phyloP scores from a whole-genome alignment of 495 filamentous ascomycete species.

The Penicillium egyptiacum region DNA sequence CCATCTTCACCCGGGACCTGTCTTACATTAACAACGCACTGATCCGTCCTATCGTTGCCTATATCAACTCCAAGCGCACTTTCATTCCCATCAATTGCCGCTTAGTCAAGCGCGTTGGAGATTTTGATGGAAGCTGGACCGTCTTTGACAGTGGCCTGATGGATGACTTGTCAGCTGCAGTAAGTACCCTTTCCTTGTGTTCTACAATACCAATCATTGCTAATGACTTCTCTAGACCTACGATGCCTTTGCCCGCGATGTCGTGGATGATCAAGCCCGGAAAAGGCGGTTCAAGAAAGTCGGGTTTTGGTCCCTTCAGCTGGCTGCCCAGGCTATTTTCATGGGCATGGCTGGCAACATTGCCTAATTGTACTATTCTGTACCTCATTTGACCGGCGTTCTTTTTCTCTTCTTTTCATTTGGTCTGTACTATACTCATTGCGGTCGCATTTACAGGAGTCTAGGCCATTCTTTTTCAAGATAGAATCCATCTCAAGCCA shows the following conservation, averaged over 20 bases:
- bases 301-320: conserved; percentile 88
- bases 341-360: conserved; percentile 91
- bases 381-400: conserved; percentile 14
- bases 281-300: conserved; percentile 91
- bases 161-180: conserved; percentile 91
- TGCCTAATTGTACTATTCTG: conserved; percentile 51
- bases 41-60: conserved; percentile 95
- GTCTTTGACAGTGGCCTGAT: conserved; percentile 91
- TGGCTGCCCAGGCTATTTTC: conserved; percentile 91
- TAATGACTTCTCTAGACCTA: conserved; percentile 60
- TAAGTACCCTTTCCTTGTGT: conserved; percentile 32
- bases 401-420: conserved; percentile 11
- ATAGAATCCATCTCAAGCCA: background rate
- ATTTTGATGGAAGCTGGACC: conserved; percentile 97
- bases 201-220: conserved; percentile 1
- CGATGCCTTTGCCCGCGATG: conserved; percentile 83
- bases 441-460: conserved; percentile 21
- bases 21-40: conserved; percentile 96
- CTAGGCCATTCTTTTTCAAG: conserved; percentile 8
- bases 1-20: conserved; percentile 84
- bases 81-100: conserved; percentile 96
- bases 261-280: conserved; percentile 80
- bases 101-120: conserved; percentile 78
- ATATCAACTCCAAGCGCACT: conserved; percentile 89
- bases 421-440: conserved; percentile 22